A percentile compares a stretch with the other conserved stretches of the same genome.
These are phyloP conservation scores for Drechslerella stenobrocha DNA, from an alignment of 2,329 filamentous ascomycete species.

Conservation along the genomic window DNA sequence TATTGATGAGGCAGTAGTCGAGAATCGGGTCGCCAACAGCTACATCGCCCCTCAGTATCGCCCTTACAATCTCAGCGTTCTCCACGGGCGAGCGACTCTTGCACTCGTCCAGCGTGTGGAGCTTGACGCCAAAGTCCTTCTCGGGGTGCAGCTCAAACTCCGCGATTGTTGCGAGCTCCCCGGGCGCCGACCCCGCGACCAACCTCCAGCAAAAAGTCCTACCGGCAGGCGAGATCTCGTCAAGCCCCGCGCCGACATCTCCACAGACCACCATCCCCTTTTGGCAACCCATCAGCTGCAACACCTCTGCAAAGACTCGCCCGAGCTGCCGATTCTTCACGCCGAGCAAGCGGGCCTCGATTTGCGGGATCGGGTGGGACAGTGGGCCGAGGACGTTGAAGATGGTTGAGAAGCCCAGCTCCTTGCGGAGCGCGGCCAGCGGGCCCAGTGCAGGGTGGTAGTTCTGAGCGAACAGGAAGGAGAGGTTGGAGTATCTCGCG, in stretches of 20 bases:
- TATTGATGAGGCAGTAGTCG: constrained; percentile 92
- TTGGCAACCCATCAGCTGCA: constrained; percentile 72
- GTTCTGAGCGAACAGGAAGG: constrained; percentile 91
- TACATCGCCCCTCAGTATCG: constrained; percentile 62
- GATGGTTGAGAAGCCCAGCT: constrained; percentile 91
- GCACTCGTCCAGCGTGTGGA: constrained; percentile 75
- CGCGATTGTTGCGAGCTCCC: constrained; percentile 56
- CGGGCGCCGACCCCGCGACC: constrained; percentile 47
- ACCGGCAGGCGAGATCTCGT: constrained; percentile 92
- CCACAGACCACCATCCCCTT: constrained; percentile 93
- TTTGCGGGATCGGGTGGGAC: constrained; percentile 79
- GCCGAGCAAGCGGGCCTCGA: constrained; percentile 91
- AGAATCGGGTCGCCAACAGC: constrained; percentile 80
- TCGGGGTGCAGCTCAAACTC: constrained; percentile 74
- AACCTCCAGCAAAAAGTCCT: constrained; percentile 87
- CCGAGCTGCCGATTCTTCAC: constrained; percentile 87
- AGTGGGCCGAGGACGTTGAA: constrained; percentile 96
- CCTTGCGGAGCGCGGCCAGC: constrained; percentile 79
- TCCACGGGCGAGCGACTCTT: constrained; percentile 81
- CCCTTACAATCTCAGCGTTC: constrained; percentile 81
- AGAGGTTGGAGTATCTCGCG: constrained; percentile 63
- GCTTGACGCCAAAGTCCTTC: constrained; percentile 79
- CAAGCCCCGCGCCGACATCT: constrained; percentile 74
- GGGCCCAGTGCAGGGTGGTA: constrained; percentile 95
- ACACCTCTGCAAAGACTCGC: constrained; percentile 81